Base-by-base conservation (phyloP, 73 alveolate genomes). In the Uronychia setigera region DNA sequence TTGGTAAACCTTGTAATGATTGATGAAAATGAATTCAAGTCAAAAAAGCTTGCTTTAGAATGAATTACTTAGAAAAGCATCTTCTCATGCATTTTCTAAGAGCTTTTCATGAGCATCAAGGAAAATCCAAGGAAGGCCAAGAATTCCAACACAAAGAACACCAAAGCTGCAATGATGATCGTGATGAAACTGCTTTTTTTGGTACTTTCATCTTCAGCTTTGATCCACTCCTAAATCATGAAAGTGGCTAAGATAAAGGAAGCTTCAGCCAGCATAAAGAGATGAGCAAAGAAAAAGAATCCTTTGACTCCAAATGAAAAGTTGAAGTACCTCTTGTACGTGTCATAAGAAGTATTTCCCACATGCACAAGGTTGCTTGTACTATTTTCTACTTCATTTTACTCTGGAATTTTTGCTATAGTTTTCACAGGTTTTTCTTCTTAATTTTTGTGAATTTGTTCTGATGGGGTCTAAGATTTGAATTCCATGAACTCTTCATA, bases 1-100 rank as follows among this genome's bases (percentile, higher is more conserved):
- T 92, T 93, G 29, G 98, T 79, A 57, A 96, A 93, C 60, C 97
- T 87, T 84, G 93, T 94, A 74, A 96, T 80, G 57, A 96, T 90
- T 74, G 94, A 85, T 31, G 98, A 98, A 32, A 84, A 32, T 1
- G 95, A 95, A 30, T 80, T 90, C 26, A 74, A 34, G 34, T 92
- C 93, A 57, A 87, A 88, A 58, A 92, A 91, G 59, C 78, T 67
- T 26, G 84, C 84, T 0, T 86, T 82, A 0, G 97, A 88, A 82
- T 87, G 84, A 19, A 91, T 59, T 28, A 88, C 67, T 60, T 59
- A 78, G 77, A 79, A 76, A 26, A 89, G 59, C 93, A 89, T 89
- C 58, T 78, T 58, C 32, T 84, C 60, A 75, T 88, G 94, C 0
- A 92, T 29, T 57, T n/a, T 31, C 67, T 46, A 19, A 19, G 67